These are phyloP conservation scores for Cucumis sativus DNA, from an alignment of 306 rosid genomes.

Conservation along the genomic window Cucumber_9930_V3 NC_026655.2:8806501-8807000, in stretches of 20 bases:
- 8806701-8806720: too few relatives aligned
- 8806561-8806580: neutral
- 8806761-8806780: too few relatives aligned
- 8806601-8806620: neutral
- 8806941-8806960: constrained; percentile 92
- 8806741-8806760: too few relatives aligned
- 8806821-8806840: neutral
- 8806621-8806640: neutral
- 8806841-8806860: neutral
- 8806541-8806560: neutral
- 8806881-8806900: neutral
- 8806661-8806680: too few relatives aligned
- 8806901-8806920: neutral
- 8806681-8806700: too few relatives aligned
- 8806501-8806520: constrained; percentile 98
- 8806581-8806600: neutral
- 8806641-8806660: too few relatives aligned
- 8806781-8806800: neutral
- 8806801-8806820: neutral
- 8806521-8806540: constrained; percentile 32
- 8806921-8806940: constrained; percentile 64
- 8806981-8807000: constrained; percentile 60
- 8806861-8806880: neutral
- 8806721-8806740: too few relatives aligned
- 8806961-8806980: constrained; percentile 81